Evolutionary conservation across 306 rosid genomes (phyloP).

Genomic region (Corylus heterophylla): DNA sequence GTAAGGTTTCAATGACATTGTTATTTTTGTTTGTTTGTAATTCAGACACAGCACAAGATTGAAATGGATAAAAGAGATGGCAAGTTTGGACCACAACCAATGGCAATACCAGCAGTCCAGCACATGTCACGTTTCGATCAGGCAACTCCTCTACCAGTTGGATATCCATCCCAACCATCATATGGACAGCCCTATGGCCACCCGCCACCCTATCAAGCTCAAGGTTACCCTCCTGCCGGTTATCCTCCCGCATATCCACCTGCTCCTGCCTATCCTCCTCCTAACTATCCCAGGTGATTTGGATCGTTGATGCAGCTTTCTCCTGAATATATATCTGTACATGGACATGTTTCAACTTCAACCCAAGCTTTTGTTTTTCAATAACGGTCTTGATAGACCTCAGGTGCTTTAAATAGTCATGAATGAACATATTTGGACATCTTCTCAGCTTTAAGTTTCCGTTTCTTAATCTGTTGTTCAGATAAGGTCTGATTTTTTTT

Average conservation of each 20-base stretch:
- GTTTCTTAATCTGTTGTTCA: neutral
- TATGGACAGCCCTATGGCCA: slow-evolving; percentile 67
- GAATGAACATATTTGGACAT: neutral
- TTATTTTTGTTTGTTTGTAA: neutral
- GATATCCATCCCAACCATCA: slow-evolving; percentile 59
- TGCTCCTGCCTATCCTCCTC: slow-evolving; percentile 19
- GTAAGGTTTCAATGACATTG: neutral
- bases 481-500: neutral
- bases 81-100: slow-evolving; percentile 64
- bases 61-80: slow-evolving; percentile 97
- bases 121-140: slow-evolving; percentile 91
- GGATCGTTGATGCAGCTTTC: neutral
- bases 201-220: slow-evolving; percentile 34
- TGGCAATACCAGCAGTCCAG: slow-evolving; percentile 65
- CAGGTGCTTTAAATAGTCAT: neutral
- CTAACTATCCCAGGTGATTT: slow-evolving; percentile 51
- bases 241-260: slow-evolving; percentile 47
- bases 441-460: neutral
- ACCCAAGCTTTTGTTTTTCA: neutral
- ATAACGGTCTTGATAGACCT: neutral
- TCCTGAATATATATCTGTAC: neutral
- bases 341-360: neutral
- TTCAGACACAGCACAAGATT: slow-evolving; percentile 90
- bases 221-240: slow-evolving; percentile 57
- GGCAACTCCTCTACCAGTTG: slow-evolving; percentile 65